Evolutionary conservation across 495 filamentous ascomycete species (phyloP).

Genomic region (Hypoxylon lienhwacheense): DNA sequence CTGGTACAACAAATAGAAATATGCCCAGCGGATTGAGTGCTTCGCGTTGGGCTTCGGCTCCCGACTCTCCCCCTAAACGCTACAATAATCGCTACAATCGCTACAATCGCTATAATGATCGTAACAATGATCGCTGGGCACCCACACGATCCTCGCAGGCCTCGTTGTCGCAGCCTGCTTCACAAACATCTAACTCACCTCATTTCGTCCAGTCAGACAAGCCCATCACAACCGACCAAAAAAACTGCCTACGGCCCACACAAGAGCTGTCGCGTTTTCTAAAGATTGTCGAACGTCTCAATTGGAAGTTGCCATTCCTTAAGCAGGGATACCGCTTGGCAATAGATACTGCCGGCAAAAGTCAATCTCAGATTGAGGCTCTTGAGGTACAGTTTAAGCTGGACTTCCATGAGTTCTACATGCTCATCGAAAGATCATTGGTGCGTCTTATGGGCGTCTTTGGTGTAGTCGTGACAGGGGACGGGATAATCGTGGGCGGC

Average conservation of each 20-base stretch:
- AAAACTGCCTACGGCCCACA: neutral
- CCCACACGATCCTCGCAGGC: neutral
- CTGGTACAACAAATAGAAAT: no score
- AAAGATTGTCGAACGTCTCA: slow-evolving; percentile 59
- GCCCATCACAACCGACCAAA: neutral
- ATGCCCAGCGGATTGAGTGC: neutral
- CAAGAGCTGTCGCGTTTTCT: slow-evolving; percentile 56
- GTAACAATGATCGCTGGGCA: neutral
- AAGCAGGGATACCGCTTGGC: slow-evolving; percentile 55
- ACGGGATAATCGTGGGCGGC: slow-evolving; percentile 8
- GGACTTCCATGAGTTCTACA: slow-evolving; percentile 72
- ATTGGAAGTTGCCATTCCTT: slow-evolving; percentile 64
- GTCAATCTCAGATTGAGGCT: slow-evolving; percentile 41
- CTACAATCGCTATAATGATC: neutral
- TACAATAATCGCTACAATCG: neutral
- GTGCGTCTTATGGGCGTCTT: slow-evolving; percentile 63
- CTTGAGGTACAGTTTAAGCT: slow-evolving; percentile 67
- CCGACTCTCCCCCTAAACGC: neutral
- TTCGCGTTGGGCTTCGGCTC: neutral
- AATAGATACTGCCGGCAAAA: slow-evolving; percentile 36
- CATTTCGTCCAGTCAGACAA: neutral
- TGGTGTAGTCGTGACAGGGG: slow-evolving; percentile 49
- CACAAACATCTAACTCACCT: neutral
- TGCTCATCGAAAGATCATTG: slow-evolving; percentile 63
- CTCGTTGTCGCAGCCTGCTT: neutral